Percentiles rank a stretch among this genome's conserved stretches.
Evolutionary conservation across 2,329 filamentous ascomycete species (phyloP).

Genomic region (Arthrobotrys conoides): DNA sequence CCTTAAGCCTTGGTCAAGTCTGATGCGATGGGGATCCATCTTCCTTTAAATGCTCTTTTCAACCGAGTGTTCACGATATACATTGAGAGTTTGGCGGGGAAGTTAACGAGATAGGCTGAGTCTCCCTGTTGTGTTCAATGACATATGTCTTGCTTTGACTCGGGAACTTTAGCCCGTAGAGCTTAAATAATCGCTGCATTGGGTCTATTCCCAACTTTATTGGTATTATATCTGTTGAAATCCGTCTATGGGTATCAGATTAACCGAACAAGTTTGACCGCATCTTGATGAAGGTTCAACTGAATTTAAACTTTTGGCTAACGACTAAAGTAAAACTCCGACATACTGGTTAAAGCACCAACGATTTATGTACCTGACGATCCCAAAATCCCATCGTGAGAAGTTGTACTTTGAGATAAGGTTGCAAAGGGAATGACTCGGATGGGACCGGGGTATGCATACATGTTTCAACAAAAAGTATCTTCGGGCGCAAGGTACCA

Average conservation of each 20-base stretch:
- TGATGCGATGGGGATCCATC: constrained; percentile 22
- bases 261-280: constrained; percentile 48
- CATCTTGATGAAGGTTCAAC: constrained; percentile 49
- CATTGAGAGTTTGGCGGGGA: background rate
- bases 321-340: constrained; percentile 9
- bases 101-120: background rate
- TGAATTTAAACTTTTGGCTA: constrained; percentile 49
- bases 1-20: constrained; percentile 16
- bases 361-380: constrained; percentile 58
- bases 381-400: constrained; percentile 39
- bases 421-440: constrained; percentile 25
- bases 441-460: constrained; percentile 17
- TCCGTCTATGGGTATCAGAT: constrained; percentile 17
- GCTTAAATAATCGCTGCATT: constrained; percentile 49
- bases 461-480: constrained; percentile 43
- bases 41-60: constrained; percentile 44
- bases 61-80: constrained; percentile 17
- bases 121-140: constrained; percentile 5
- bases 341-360: background rate
- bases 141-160: constrained; percentile 39
- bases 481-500: constrained; percentile 18
- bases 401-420: constrained; percentile 28
- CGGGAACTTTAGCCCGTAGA: constrained; percentile 23
- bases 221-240: constrained; percentile 20
- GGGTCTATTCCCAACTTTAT: constrained; percentile 51